These are phyloP conservation scores for Adansonia digitata DNA, from an alignment of 345 rosid species.

Conservation along the genomic window DNA sequence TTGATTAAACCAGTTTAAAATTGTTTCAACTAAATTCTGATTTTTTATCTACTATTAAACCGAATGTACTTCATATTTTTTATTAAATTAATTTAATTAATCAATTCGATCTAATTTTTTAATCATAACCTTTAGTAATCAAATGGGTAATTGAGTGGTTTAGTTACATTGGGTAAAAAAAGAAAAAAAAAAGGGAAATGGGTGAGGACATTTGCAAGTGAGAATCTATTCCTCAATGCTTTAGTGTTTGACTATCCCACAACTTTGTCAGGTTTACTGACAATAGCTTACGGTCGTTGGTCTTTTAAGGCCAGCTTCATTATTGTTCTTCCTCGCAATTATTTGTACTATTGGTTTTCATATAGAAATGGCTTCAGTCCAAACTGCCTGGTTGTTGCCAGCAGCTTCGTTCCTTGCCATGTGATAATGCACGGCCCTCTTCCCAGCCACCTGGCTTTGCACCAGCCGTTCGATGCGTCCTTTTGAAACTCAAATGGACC, in stretches of 20 bases:
- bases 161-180: not conserved
- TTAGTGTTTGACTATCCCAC: not conserved
- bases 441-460: not conserved
- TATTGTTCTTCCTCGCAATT: not conserved
- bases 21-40: too few relatives aligned
- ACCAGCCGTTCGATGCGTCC: not conserved
- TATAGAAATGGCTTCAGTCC: not conserved
- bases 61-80: too few relatives aligned
- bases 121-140: too few relatives aligned
- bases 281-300: not conserved
- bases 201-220: too few relatives aligned
- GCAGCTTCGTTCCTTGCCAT: too few relatives aligned
- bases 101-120: too few relatives aligned
- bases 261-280: not conserved
- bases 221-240: not conserved
- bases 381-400: too few relatives aligned
- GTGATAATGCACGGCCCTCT: not conserved
- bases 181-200: too few relatives aligned
- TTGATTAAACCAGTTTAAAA: too few relatives aligned
- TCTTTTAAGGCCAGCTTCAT: not conserved
- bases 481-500: not conserved
- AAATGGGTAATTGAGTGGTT: not conserved
- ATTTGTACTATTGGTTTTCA: not conserved
- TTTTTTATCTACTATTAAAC: too few relatives aligned
- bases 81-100: too few relatives aligned